Percentiles rank a stretch among this genome's conserved stretches.
phyloP scores from a whole-genome alignment of 108 stramenopile species.

The Pelagomonas calceolata region DNA sequence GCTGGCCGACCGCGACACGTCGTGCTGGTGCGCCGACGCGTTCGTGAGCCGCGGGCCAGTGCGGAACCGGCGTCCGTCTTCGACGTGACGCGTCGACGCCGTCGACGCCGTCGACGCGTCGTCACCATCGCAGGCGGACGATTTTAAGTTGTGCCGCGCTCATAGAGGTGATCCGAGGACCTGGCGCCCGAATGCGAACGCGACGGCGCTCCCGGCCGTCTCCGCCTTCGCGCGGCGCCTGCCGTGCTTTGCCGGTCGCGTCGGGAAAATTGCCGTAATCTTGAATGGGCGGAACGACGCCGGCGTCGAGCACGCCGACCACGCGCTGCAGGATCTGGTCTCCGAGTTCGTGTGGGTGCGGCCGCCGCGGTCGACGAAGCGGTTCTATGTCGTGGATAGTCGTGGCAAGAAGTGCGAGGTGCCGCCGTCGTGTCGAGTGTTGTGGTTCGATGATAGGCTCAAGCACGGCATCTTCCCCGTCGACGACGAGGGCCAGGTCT shows the following conservation, averaged over 20 bases:
- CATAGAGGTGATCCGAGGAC: not conserved
- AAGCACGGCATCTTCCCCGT: not conserved
- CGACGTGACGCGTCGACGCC: too few relatives aligned
- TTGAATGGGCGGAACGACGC: not conserved
- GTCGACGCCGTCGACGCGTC: not conserved
- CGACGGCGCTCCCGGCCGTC: not conserved
- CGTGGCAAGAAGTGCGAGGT: not conserved
- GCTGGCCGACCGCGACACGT: constrained; percentile 8
- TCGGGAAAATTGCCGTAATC: constrained; percentile 2
- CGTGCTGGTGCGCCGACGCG: not conserved
- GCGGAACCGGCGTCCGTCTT: too few relatives aligned
- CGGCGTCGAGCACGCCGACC: constrained; percentile 10
- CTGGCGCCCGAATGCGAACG: constrained; percentile 5
- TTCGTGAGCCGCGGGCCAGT: too few relatives aligned
- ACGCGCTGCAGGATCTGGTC: constrained; percentile 3
- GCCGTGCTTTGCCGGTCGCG: not conserved
- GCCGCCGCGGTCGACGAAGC: constrained; percentile 2
- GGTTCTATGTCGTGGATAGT: constrained; percentile 3
- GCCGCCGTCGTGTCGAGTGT: too few relatives aligned
- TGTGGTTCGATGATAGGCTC: not conserved
- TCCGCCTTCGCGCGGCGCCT: not conserved
- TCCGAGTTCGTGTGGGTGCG: constrained; percentile 8
- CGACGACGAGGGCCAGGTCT: not conserved
- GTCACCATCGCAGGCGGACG: not conserved
- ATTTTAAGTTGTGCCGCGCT: constrained; percentile 4